Conservation (phyloP, 2,329 filamentous ascomycete genomes). For the Fusarium concolor region DNA sequence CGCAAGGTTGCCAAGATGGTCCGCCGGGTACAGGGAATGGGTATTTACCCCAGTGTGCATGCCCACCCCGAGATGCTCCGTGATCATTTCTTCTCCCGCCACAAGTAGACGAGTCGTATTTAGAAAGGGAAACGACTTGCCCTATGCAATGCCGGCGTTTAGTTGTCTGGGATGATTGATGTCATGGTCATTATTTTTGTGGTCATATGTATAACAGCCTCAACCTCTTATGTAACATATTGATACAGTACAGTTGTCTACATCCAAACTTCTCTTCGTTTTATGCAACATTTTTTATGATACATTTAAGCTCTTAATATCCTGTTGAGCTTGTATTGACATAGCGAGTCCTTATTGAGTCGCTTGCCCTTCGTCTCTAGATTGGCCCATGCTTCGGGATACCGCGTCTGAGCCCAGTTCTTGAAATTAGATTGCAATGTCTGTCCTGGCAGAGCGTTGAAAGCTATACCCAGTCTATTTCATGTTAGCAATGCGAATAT, state of each 20-base stretch:
- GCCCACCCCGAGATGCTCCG: constrained; percentile 84
- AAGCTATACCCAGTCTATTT: constrained; percentile 77
- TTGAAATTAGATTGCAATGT: constrained; percentile 77
- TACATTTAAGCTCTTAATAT: constrained; percentile 61
- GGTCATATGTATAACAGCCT: constrained; percentile 53
- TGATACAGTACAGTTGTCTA: constrained; percentile 51
- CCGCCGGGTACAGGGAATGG: constrained; percentile 86
- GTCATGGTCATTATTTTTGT: constrained; percentile 44
- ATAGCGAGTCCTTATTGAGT: constrained; percentile 58
- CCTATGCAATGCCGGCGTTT: constrained; percentile 16
- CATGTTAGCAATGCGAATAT: constrained; percentile 25
- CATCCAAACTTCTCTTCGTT: constrained; percentile 39
- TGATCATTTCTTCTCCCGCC: constrained; percentile 49
- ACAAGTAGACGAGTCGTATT: constrained; percentile 23
- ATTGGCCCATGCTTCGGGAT: constrained; percentile 76
- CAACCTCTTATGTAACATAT: constrained; percentile 49
- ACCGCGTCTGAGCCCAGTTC: constrained; percentile 76
- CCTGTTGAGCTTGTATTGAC: constrained; percentile 62
- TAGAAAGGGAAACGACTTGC: constrained; percentile 8
- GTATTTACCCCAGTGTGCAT: constrained; percentile 92
- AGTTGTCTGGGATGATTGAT: constrained; percentile 39
- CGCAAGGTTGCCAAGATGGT: constrained; percentile 94
- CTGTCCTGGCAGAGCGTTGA: constrained; percentile 76
- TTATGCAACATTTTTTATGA: constrained; percentile 34
- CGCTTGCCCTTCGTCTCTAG: constrained; percentile 66